Conservation (phyloP, 1,284 basidiomycete species). For the Cutaneotrichosporon sp. region DNA sequence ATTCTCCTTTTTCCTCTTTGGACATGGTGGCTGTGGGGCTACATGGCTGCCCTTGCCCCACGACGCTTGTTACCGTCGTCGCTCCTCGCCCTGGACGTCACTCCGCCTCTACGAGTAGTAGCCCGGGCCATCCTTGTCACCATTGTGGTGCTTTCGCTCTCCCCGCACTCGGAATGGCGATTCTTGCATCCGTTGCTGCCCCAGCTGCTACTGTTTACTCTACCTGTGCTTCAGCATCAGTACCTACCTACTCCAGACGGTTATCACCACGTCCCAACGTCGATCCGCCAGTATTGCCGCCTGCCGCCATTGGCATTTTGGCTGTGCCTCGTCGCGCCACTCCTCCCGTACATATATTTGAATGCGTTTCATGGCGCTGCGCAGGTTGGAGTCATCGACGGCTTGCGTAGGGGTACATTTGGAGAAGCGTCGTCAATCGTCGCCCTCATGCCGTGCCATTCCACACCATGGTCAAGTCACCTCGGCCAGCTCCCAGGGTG, state of each 20-base stretch:
- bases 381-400: conserved; percentile 65
- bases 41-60: conserved; percentile 27
- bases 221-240: conserved; percentile 62
- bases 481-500: conserved; percentile 65
- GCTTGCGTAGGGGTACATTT: conserved; percentile 23
- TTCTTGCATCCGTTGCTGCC: conserved; percentile 91
- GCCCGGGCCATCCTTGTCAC: conserved; percentile 60
- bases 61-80: conserved; percentile 37
- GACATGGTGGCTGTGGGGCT: conserved; percentile 64
- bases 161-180: conserved; percentile 92
- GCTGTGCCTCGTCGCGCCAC: conserved; percentile 53
- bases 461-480: conserved; percentile 90
- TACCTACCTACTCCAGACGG: conserved; percentile 42
- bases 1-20: conserved; percentile 68
- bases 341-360: conserved; percentile 64
- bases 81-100: conserved; percentile 23
- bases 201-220: conserved; percentile 71
- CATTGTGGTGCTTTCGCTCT: conserved; percentile 65
- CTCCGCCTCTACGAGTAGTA: conserved; percentile 48
- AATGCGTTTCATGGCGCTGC: conserved; percentile 67
- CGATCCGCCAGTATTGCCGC: conserved; percentile 38
- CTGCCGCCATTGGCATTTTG: conserved; percentile 43
- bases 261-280: conserved; percentile 15
- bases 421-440: conserved; percentile 56
- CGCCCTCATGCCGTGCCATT: conserved; percentile 94